Evolutionary conservation across 768 basidiomycete genomes (phyloP), one percentile per base, ranked within the genome.

Genomic region (Pluteus cervinus): DNA sequence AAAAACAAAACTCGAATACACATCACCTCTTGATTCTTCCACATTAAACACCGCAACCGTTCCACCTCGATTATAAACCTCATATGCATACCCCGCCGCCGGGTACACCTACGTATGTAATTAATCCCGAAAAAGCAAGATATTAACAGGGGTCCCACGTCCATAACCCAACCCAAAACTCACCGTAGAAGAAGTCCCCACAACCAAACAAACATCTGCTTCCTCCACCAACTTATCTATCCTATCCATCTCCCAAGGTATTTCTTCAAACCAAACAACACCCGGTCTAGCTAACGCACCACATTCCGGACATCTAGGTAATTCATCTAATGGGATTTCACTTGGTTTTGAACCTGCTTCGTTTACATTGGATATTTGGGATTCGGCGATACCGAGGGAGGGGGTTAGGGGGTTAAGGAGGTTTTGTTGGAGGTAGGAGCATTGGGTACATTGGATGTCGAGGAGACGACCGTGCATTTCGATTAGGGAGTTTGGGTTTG

Each of bases 241-340:
- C 28, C 57, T 47, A 12, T 50, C 48, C 41, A 61, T 21, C 22
- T 51, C 46, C 7, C 40, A 30, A 3, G 58, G 54, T n/a, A 37
- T 39, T 44, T 69, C 67, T 1, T 57, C 64, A 41, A 67, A 68
- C 68, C 66, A 67, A 4, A 68, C 61, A 4, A 67, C 63, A 2
- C 48, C 61, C 0, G 68, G 67, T 3, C 67, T 46, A 14, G 52
- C 33, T 12, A 67, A 51, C 2, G 49, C 55, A 7, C 50, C 52
- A 33, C 63, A 65, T 25, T 41, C 30, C 16, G 30, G 29, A 40
- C 62, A 61, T 17, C 46, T 51, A 11, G 62, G 61, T 6, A 61
- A 51, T 7, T 57, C 43, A 2, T 49, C 47, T 6, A 51, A 7
- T 2, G 55, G 46, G 11, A 59, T 49, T n/a, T 40, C 21, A n/a